phyloP scores from a whole-genome alignment of 2,329 filamentous ascomycete genomes.

The Tolypocladium album region DNA sequence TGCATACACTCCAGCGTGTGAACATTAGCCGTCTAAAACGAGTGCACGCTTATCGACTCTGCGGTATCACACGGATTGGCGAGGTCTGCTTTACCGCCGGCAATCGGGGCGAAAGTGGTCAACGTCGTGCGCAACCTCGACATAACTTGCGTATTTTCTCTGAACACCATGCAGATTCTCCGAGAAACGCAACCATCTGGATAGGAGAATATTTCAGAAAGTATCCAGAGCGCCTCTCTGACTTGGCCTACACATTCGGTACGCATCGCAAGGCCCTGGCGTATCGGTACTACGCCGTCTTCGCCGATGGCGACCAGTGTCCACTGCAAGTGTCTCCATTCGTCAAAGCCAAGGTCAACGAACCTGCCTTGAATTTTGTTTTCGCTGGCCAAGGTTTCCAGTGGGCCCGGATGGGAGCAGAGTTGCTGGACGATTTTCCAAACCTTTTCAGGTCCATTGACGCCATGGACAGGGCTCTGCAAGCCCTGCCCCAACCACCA shows the following conservation, averaged over 20 bases:
- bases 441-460: not conserved
- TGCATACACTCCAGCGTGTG: not conserved
- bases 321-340: not conserved
- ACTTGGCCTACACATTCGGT: not conserved
- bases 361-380: not conserved
- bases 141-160: not conserved
- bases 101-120: not conserved
- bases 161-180: not conserved
- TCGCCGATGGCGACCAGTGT: not conserved
- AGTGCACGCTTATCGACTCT: not conserved
- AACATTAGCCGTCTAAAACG: not conserved
- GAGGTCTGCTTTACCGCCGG: not conserved
- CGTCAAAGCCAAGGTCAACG: not conserved
- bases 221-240: not conserved
- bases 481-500: not conserved
- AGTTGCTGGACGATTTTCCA: not conserved
- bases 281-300: not conserved
- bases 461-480: not conserved
- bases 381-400: not conserved
- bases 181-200: slow-evolving; percentile 10
- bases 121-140: no score
- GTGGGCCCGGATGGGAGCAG: not conserved
- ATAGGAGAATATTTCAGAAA: slow-evolving; percentile 1
- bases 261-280: not conserved
- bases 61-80: not conserved